phyloP scores from a whole-genome alignment of 2,329 filamentous ascomycete genomes.

The Aspergillus piperis region DNA sequence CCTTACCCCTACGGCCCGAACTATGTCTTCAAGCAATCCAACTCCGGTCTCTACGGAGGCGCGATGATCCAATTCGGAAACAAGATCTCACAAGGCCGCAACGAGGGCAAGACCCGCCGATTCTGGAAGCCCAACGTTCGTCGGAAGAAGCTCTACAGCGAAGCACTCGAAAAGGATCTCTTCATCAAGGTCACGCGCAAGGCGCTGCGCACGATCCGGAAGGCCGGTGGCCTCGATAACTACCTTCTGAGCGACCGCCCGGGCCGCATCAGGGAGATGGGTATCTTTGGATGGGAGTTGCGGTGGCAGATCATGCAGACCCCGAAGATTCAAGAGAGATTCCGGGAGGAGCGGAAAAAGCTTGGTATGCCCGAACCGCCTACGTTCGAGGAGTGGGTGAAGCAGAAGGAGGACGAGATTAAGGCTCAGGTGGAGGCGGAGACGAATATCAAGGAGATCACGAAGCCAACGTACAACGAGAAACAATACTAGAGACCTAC shows the following conservation, averaged over 20 bases:
- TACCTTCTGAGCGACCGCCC: constrained; percentile 84
- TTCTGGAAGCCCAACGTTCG: constrained; percentile 53
- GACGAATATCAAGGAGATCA: constrained; percentile 36
- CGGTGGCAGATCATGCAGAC: constrained; percentile 89
- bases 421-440: constrained; percentile 40
- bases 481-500: constrained; percentile 28
- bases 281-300: constrained; percentile 85
- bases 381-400: constrained; percentile 46
- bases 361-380: constrained; percentile 63
- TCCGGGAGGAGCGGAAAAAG: constrained; percentile 63
- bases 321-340: constrained; percentile 63
- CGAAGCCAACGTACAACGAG: constrained; percentile 34
- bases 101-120: constrained; percentile 52
- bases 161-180: constrained; percentile 46
- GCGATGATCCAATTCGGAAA: constrained; percentile 51
- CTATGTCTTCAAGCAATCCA: constrained; percentile 48
- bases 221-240: constrained; percentile 84
- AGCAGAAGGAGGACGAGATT: constrained; percentile 44
- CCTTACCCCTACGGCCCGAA: constrained; percentile 51
- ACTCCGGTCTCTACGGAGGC: constrained; percentile 52
- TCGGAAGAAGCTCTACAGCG: constrained; percentile 49
- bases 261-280: constrained; percentile 78
- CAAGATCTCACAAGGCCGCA: constrained; percentile 52
- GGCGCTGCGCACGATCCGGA: constrained; percentile 65
- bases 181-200: constrained; percentile 49